Evolutionary conservation across 2,329 filamentous ascomycete genomes (phyloP).

Genomic region (Hymenoscyphus occultus): DNA sequence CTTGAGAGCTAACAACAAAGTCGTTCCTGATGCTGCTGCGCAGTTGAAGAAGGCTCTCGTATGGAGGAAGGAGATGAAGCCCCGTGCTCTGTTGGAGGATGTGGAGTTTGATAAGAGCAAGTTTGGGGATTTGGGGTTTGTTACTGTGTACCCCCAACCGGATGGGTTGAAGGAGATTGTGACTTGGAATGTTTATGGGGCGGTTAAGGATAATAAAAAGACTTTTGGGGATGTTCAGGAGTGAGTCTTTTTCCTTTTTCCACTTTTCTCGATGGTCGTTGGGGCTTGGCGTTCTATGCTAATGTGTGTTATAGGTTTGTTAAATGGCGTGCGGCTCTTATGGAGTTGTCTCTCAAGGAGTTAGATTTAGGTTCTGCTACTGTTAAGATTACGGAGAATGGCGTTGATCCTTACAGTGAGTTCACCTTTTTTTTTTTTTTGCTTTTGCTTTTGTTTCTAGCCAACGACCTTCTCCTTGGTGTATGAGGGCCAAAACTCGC

Average conservation of each 20-base stretch:
- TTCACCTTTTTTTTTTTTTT: not conserved
- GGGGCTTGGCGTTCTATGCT: slow-evolving; percentile 5
- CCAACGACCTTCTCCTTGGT: not conserved
- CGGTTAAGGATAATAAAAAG: slow-evolving; percentile 73
- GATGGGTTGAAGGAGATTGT: slow-evolving; percentile 61
- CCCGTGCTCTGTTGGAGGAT: slow-evolving; percentile 61
- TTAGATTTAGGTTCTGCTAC: slow-evolving; percentile 69
- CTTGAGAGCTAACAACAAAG: slow-evolving; percentile 81
- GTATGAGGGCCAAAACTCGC: too few species aligned
- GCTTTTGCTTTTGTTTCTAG: not conserved
- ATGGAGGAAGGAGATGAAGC: slow-evolving; percentile 78
- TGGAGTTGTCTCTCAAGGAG: slow-evolving; percentile 79
- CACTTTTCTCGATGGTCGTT: not conserved
- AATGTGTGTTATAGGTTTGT: slow-evolving; percentile 62
- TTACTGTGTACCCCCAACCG: slow-evolving; percentile 65
- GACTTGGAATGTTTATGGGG: slow-evolving; percentile 92
- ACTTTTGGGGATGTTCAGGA: slow-evolving; percentile 81
- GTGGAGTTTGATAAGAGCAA: slow-evolving; percentile 62
- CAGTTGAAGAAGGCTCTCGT: slow-evolving; percentile 77
- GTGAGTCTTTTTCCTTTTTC: slow-evolving; percentile 49
- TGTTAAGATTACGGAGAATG: slow-evolving; percentile 58
- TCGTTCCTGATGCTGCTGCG: slow-evolving; percentile 68
- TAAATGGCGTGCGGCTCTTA: slow-evolving; percentile 83
- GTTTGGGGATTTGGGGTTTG: slow-evolving; percentile 76
- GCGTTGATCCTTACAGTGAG: slow-evolving; percentile 73